Percentiles rank a stretch among this genome's conserved stretches.
Conservation (phyloP, 2,329 filamentous ascomycete genomes). For the Alternaria alternata region DNA sequence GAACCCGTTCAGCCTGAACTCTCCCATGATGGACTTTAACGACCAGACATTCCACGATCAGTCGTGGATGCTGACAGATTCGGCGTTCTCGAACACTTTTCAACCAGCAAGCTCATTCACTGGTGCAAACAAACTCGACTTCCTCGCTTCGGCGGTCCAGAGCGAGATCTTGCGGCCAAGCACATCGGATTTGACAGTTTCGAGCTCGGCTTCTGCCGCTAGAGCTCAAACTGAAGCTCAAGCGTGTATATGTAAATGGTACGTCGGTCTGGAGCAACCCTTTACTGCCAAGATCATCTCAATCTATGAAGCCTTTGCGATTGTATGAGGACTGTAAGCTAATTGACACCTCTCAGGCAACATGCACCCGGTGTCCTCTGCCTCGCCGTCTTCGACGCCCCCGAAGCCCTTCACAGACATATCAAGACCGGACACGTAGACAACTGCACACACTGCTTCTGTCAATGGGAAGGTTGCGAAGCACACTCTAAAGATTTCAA, state of each 20-base stretch:
- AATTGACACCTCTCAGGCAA: conserved; percentile 24
- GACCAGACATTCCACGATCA: conserved; percentile 30
- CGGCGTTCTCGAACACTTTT: conserved; percentile 30
- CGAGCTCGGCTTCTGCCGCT: conserved; percentile 8
- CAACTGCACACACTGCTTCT: conserved; percentile 45
- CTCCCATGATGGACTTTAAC: conserved; percentile 31
- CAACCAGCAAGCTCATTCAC: conserved; percentile 15
- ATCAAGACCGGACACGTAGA: conserved; percentile 48
- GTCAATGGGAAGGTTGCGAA: conserved; percentile 49
- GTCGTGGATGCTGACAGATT: conserved; percentile 42
- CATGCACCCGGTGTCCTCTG: conserved; percentile 38
- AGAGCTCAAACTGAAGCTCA: conserved; percentile 20
- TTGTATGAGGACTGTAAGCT: not conserved
- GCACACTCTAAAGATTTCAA: conserved; percentile 49
- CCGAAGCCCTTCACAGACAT: conserved; percentile 46
- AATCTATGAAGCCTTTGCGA: not conserved
- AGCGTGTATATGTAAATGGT: conserved; percentile 44
- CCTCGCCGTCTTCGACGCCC: conserved; percentile 36
- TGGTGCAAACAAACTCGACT: conserved; percentile 36
- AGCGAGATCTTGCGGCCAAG: conserved; percentile 34
- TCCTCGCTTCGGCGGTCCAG: conserved; percentile 40
- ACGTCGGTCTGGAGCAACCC: conserved; percentile 3
- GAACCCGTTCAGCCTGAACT: conserved; percentile 27
- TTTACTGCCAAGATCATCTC: not conserved
- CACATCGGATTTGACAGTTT: conserved; percentile 17